Evolutionary conservation across 306 rosid genomes (phyloP), one percentile per base, ranked within the genome.

Genomic region (Lablab purpureus): DNA sequence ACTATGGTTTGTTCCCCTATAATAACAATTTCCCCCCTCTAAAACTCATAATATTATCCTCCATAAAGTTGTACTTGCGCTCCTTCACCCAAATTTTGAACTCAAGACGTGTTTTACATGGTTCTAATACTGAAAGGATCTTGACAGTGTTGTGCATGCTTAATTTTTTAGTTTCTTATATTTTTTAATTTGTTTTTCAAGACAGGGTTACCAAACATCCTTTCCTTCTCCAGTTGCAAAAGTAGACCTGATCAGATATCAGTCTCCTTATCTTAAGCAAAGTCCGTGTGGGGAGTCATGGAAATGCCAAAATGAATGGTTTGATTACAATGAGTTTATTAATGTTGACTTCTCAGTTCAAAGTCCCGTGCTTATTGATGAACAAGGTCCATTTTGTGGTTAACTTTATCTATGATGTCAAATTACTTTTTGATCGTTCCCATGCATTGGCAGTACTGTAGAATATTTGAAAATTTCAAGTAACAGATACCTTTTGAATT

Each of bases 161-260:
- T 64, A 21, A 32, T 47, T 43, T 34, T 34, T 58, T 79, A 22
- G 41, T 78, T 81, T 59, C 40, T 74, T 74, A 2, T 41, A 37
- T 19, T 49, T 37, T 64, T 43, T 1, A 23, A n/a, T 13, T 40
- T 19, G 60, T 85, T 69, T 40, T 40, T 54, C 55, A 56, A 76
- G 18, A 30, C 90, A 92, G 97, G 93, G 84, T 65, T 87, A 49
- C 76, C 93, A 78, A 73, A 72, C 87, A 34, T 34, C 87, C 27
- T 77, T 87, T 69, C 81, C 93, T 3, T 78, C 75, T 74, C 30
- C 75, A 56, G 87, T 83, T 68, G 41, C 85, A 74, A 84, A 80
- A 68, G 83, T 77, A 10, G 90, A 88, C 51, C 46, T 84, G n/a
- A 78, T 85, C 59, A 88, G 88, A 77, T 68, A 84, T 43, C 87